A percentile compares a stretch with the other conserved stretches of the same genome.
These are phyloP conservation scores for Cardamine chenopodiifolia DNA, from an alignment of 345 rosid species.

Conservation along the genomic window DNA sequence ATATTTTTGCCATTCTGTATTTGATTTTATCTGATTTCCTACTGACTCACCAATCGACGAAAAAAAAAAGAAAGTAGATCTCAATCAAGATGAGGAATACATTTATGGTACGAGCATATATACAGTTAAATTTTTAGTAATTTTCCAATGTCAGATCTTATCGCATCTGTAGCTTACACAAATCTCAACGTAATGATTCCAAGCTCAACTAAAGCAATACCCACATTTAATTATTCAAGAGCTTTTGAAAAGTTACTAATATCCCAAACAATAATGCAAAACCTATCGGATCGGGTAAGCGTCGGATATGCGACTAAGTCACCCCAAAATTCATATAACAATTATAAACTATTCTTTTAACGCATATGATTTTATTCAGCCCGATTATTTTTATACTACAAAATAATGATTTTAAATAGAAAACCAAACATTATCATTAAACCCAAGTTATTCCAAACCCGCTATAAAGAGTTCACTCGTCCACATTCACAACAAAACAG, in stretches of 20 bases:
- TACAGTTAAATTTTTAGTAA: not conserved
- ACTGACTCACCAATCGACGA: not conserved
- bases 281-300: constrained; percentile 18
- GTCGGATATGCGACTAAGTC: not conserved
- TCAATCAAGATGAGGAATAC: not conserved
- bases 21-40: not conserved
- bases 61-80: not conserved
- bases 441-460: not conserved
- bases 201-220: not conserved
- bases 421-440: not conserved
- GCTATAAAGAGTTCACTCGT: constrained; percentile 34
- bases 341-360: not conserved
- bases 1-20: too few relatives aligned
- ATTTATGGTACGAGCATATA: constrained; percentile 20
- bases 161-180: constrained; percentile 7
- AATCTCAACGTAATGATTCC: constrained; percentile 7
- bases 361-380: constrained; percentile 6
- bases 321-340: not conserved
- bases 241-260: not conserved
- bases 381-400: not conserved
- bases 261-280: not conserved
- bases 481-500: constrained; percentile 21
- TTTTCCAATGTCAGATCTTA: constrained; percentile 39
- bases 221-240: constrained; percentile 7
- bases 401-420: not conserved